Evolutionary conservation across 805 yeast species (phyloP).

Genomic region (Wickerhamiella kurtzmanii): DNA sequence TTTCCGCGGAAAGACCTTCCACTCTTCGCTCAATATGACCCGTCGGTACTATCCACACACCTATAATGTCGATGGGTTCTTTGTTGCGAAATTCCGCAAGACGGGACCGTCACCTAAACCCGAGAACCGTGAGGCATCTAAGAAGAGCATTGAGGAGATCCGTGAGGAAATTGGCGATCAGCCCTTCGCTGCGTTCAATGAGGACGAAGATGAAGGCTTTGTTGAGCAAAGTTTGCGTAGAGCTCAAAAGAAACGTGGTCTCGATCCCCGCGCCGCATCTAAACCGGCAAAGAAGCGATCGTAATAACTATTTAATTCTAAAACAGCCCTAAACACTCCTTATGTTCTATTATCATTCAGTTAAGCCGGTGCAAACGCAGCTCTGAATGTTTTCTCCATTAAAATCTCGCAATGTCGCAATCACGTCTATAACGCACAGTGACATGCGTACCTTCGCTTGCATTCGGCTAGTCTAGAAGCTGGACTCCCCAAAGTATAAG

Average conservation of each 20-base stretch:
- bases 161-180: constrained; percentile 64
- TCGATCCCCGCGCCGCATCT: constrained; percentile 17
- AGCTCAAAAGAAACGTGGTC: constrained; percentile 24
- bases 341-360: too few species aligned
- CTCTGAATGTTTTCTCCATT: too few species aligned
- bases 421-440: too few species aligned
- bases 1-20: constrained; percentile 84
- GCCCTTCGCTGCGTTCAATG: constrained; percentile 75
- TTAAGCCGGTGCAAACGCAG: too few species aligned
- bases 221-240: constrained; percentile 42
- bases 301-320: not conserved
- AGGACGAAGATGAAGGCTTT: constrained; percentile 58
- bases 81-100: constrained; percentile 91
- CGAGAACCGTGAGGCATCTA: constrained; percentile 73
- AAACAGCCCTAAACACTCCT: too few species aligned
- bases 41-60: constrained; percentile 97
- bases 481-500: too few species aligned
- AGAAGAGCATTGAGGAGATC: constrained; percentile 56
- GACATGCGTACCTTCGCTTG: too few species aligned
- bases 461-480: too few species aligned
- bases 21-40: constrained; percentile 61
- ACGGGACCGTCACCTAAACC: constrained; percentile 76
- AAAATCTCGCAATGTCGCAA: too few species aligned
- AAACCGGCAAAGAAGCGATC: not conserved
- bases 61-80: constrained; percentile 96